phyloP scores from a whole-genome alignment of 345 rosid species.

The Streptanthus diversifolius region DNA sequence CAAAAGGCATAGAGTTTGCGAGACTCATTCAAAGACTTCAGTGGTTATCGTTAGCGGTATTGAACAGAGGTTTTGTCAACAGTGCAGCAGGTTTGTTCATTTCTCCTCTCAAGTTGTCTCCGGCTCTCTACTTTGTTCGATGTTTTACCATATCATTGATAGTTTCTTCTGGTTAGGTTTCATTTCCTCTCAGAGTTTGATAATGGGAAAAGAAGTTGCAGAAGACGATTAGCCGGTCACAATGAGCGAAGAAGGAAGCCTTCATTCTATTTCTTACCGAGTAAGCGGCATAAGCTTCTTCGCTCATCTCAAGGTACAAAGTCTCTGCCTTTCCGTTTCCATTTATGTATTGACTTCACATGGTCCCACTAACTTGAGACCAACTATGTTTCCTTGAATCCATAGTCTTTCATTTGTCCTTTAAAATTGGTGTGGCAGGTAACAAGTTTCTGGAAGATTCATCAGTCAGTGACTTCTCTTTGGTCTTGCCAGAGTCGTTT shows the following conservation, averaged over 20 bases:
- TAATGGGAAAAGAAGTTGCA: conserved; percentile 83
- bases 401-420: background rate
- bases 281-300: conserved; percentile 47
- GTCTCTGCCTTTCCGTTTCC: background rate
- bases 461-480: conserved; percentile 41
- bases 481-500: conserved; percentile 54
- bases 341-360: background rate
- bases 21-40: conserved; percentile 66
- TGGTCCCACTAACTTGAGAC: background rate
- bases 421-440: conserved; percentile 24
- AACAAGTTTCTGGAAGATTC: conserved; percentile 36
- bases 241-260: conserved; percentile 86
- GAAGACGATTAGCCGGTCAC: conserved; percentile 82
- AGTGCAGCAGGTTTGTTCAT: conserved; percentile 72
- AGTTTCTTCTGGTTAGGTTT: conserved; percentile 50
- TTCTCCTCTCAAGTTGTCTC: background rate
- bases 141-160: background rate
- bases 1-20: conserved; percentile 81
- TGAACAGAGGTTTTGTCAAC: conserved; percentile 88
- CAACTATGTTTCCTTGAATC: background rate
- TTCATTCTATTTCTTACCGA: conserved; percentile 41
- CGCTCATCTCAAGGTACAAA: conserved; percentile 47
- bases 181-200: conserved; percentile 86
- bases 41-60: conserved; percentile 59
- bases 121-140: background rate